Conservation (phyloP, 495 filamentous ascomycete genomes). For the Diplogelasinospora grovesii region DNA sequence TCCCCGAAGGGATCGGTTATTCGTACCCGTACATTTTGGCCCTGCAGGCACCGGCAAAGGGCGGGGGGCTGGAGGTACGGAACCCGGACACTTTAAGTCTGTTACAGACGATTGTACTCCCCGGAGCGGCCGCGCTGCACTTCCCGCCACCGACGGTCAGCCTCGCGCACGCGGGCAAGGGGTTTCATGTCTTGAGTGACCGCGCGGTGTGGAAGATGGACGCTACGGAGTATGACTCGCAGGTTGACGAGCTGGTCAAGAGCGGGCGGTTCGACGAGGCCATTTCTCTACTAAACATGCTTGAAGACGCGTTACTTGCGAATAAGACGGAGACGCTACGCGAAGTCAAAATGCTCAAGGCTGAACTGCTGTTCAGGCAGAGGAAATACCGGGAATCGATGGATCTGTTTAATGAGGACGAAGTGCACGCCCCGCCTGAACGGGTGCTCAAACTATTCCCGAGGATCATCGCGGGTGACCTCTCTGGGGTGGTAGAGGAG, state of each 20-base stretch:
- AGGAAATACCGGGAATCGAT: conserved; percentile 83
- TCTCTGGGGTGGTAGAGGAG: conserved; percentile 48
- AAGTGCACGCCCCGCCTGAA: conserved; percentile 82
- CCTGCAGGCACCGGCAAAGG: conserved; percentile 73
- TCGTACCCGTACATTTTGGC: conserved; percentile 93
- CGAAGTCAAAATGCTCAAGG: conserved; percentile 84
- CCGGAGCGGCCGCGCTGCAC: conserved; percentile 73
- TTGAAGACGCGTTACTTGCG: conserved; percentile 84
- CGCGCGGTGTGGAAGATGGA: conserved; percentile 92
- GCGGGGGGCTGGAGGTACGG: conserved; percentile 81
- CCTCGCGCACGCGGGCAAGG: conserved; percentile 87
- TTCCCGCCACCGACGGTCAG: conserved; percentile 93
- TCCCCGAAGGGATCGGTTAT: conserved; percentile 86
- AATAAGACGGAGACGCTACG: conserved; percentile 76
- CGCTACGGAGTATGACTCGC: conserved; percentile 84
- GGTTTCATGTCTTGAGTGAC: conserved; percentile 85
- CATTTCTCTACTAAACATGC: conserved; percentile 76
- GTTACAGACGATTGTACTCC: conserved; percentile 75
- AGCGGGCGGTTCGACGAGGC: conserved; percentile 82
- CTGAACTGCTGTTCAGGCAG: conserved; percentile 72
- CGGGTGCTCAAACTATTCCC: conserved; percentile 84
- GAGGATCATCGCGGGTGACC: conserved; percentile 71
- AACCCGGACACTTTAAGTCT: conserved; percentile 88
- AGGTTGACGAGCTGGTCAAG: conserved; percentile 77
- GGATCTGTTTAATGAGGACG: conserved; percentile 73